Base-by-base conservation (phyloP, 2,329 filamentous ascomycete species). In the Parascedosporium putredinis region DNA sequence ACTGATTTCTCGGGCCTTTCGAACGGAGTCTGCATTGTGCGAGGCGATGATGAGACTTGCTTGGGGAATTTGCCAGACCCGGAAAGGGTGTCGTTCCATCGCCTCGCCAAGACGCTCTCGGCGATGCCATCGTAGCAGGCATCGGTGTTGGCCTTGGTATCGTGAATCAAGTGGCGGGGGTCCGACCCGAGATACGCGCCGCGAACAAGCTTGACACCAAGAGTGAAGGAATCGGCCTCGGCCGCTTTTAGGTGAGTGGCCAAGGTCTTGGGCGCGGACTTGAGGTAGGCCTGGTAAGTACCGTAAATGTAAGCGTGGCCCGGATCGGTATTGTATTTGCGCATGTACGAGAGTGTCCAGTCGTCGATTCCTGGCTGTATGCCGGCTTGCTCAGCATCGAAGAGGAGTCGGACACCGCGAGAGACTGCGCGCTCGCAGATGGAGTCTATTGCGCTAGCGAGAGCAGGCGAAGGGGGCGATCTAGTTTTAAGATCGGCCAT, bases 301-400 rank as follows among this genome's bases (percentile, higher is more conserved):
- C 82, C 82, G 67, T 90, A 94, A 50, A 96, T 74, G 48, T 90
- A 76, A 3, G 86, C 83, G 49, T 75, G 72, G 27, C 76, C 76
- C 1, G 65, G 58, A 0, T 66, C 68, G 54, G 70, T 76, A 68
- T 94, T 94, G 71, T 86, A 90, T 61, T 78, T 80, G 57, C 79
- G 77, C 71, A 89, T 86, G 57, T 88, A 84, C n/a, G 75, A 68
- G 46, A 93, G 66, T 4, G 83, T 87, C 84, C 88, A 91, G 56
- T 79, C 76, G 62, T 93, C 84, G 53, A 94, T 91, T 6, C 88
- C 88, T 5, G 76, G 70, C 66, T 95, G 87, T 25, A 93, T 76
- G 50, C 78, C 75, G 51, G 83, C 81, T 64, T 95, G 88, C 66
- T 96, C 90, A 1, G 88, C 90, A 55, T 94, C 88, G 54, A 95